These are phyloP conservation scores for Coccinonectria pachysandricola DNA, from an alignment of 2,329 filamentous ascomycete species.

Conservation along the genomic window DNA sequence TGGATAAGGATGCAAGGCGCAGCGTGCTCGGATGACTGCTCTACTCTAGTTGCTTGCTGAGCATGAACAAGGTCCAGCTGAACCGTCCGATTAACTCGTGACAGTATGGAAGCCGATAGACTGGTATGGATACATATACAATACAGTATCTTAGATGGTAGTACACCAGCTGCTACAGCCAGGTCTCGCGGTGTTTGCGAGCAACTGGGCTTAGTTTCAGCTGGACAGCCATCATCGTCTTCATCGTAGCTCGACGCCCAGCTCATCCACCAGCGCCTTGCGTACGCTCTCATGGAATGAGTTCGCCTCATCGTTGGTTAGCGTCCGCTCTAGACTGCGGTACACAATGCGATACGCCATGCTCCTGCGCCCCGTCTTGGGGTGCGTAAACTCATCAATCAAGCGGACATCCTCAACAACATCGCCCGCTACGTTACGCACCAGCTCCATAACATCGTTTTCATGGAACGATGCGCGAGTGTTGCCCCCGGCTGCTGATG, in stretches of 20 bases:
- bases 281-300: constrained; percentile 60
- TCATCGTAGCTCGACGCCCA: constrained; percentile 58
- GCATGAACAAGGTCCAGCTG: too few relatives aligned
- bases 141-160: too few relatives aligned
- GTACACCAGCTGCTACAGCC: too few relatives aligned
- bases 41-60: too few relatives aligned
- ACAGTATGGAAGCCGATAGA: too few relatives aligned
- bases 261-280: constrained; percentile 51
- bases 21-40: too few relatives aligned
- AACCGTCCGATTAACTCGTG: too few relatives aligned
- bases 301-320: constrained; percentile 77
- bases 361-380: constrained; percentile 72
- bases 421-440: constrained; percentile 73
- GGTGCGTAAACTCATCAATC: constrained; percentile 80
- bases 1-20: too few relatives aligned
- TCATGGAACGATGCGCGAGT: constrained; percentile 59
- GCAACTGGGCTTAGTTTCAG: too few relatives aligned
- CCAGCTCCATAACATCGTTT: constrained; percentile 95
- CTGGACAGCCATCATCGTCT: too few relatives aligned
- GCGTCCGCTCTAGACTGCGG: constrained; percentile 78
- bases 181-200: too few relatives aligned
- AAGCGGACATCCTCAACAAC: constrained; percentile 78
- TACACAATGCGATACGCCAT: constrained; percentile 92
- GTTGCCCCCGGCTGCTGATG: constrained; percentile 39
- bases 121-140: too few relatives aligned